Evolutionary conservation across 371 early-diverging fungal species (phyloP).

Genomic region (Entomophthora muscae): DNA sequence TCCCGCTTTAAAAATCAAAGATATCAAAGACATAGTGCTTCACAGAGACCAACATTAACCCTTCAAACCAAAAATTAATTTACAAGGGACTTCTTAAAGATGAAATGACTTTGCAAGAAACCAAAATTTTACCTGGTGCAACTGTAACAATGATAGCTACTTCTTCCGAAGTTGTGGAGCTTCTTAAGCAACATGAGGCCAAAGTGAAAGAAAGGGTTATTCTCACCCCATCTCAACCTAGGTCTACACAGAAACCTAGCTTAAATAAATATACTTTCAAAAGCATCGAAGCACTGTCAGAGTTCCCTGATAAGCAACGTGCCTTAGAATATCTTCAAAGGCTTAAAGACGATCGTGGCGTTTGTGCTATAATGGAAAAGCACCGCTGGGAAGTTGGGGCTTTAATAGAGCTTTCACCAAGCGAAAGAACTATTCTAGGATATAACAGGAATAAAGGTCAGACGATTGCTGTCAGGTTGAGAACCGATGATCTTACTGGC

Average conservation of each 20-base stretch:
- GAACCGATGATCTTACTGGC: constrained; percentile 73
- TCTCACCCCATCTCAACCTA: neutral
- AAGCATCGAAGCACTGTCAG: constrained; percentile 34
- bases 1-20: neutral
- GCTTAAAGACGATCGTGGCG: constrained; percentile 47
- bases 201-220: neutral
- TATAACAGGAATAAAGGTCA: constrained; percentile 74
- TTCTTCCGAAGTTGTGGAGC: neutral
- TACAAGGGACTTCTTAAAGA: neutral
- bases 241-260: neutral
- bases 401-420: constrained; percentile 64
- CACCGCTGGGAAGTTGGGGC: constrained; percentile 58
- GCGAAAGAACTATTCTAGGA: constrained; percentile 59
- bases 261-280: constrained; percentile 41
- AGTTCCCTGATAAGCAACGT: constrained; percentile 31
- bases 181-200: neutral
- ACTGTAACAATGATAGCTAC: neutral
- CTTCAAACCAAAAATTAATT: neutral
- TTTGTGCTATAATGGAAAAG: constrained; percentile 52
- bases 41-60: neutral
- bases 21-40: neutral
- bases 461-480: constrained; percentile 61
- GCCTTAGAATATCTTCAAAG: constrained; percentile 48
- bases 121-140: neutral
- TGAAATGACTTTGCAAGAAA: neutral